These are phyloP conservation scores for Hibiscus tridactylites DNA, from an alignment of 345 rosid species.

Conservation along the genomic window DNA sequence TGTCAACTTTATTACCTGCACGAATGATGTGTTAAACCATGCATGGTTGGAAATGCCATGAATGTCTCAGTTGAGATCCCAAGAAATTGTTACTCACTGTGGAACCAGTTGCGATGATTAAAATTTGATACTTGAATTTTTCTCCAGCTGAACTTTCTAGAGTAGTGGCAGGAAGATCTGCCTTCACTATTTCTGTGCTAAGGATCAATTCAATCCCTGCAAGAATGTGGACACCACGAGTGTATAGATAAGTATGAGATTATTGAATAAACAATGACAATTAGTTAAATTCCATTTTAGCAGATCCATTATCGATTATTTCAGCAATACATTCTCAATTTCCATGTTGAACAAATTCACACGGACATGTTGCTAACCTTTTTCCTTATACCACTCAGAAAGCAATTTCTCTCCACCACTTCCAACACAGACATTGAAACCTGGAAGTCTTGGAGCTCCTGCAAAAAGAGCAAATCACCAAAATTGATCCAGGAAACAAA, in stretches of 20 bases:
- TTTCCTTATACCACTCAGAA: slow-evolving; percentile 84
- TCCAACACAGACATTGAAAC: slow-evolving; percentile 94
- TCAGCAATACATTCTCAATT: neutral
- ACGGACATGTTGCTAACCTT: slow-evolving; percentile 35
- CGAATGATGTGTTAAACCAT: neutral
- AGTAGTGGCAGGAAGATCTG: slow-evolving; percentile 66
- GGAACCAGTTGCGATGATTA: slow-evolving; percentile 88
- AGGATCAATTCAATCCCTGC: slow-evolving; percentile 90
- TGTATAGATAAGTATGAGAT: neutral
- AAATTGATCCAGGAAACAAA: neutral
- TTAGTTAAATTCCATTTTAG: neutral
- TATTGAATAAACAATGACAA: neutral
- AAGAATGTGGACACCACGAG: slow-evolving; percentile 11
- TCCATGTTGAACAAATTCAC: neutral
- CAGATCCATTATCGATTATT: neutral
- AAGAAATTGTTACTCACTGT: slow-evolving; percentile 33
- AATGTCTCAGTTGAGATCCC: neutral
- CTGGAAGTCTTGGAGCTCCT: slow-evolving; percentile 97
- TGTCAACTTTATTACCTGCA: slow-evolving; percentile 67
- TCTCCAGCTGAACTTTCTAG: slow-evolving; percentile 67
- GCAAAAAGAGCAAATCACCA: slow-evolving; percentile 12
- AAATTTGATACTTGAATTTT: slow-evolving; percentile 54
- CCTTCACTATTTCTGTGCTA: slow-evolving; percentile 83
- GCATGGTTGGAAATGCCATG: neutral
- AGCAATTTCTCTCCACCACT: slow-evolving; percentile 90